These are phyloP conservation scores for Eustoma russellianum DNA, from an alignment of 257 asterid species.

Conservation along the genomic window DNA sequence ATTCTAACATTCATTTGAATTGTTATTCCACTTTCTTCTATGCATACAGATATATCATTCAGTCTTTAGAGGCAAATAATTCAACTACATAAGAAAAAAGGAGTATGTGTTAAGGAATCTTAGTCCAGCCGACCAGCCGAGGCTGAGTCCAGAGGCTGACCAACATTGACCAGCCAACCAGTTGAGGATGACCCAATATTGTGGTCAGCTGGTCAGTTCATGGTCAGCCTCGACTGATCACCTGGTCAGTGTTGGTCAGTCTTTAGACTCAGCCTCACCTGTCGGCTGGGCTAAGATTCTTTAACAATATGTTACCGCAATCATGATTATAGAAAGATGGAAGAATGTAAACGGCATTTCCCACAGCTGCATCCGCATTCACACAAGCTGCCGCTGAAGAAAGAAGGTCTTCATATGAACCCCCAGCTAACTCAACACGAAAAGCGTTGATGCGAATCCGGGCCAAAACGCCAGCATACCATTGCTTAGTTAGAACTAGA, in stretches of 20 bases:
- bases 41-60: neutral
- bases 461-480: conserved; percentile 65
- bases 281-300: no score
- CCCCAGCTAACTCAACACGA: conserved; percentile 61
- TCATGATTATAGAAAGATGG: conserved; percentile 85
- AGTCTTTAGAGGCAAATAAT: conserved; percentile 3
- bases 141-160: no score
- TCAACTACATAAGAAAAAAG: conserved; percentile 10
- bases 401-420: conserved; percentile 64
- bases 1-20: no score
- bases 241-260: no score
- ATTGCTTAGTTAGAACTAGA: conserved; percentile 72
- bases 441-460: conserved; percentile 83
- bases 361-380: conserved; percentile 75
- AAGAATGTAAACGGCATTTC: conserved; percentile 75
- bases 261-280: no score
- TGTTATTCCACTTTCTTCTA: no score
- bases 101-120: no score
- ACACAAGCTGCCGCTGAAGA: conserved; percentile 72
- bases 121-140: no score
- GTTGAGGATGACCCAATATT: no score
- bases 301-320: conserved; percentile 82
- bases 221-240: no score
- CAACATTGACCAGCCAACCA: no score
- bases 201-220: no score